phyloP scores from a whole-genome alignment of 2,329 filamentous ascomycete genomes.

The Berkeleyomyces rouxiae region DNA sequence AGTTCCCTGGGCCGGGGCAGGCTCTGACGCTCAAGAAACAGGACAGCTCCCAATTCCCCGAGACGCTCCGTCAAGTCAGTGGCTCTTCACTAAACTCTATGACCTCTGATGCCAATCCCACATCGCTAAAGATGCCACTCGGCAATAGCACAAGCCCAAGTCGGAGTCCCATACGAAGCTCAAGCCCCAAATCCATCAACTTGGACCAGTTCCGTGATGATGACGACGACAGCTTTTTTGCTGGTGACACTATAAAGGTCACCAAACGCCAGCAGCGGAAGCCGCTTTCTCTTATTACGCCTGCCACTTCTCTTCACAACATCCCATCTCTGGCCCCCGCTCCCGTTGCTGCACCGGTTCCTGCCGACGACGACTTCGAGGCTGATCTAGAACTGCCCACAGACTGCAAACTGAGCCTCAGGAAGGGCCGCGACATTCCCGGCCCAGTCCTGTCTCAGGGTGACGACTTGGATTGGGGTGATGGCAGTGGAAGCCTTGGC shows the following conservation, averaged over 20 bases:
- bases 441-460: conserved; percentile 35
- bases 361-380: conserved; percentile 51
- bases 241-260: conserved; percentile 53
- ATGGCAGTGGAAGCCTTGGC: conserved; percentile 83
- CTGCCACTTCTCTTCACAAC: conserved; percentile 35
- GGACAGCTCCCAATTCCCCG: conserved; percentile 46
- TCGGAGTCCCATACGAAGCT: conserved; percentile 17
- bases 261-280: conserved; percentile 41
- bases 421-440: conserved; percentile 42
- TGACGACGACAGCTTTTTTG: conserved; percentile 46
- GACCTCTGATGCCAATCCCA: conserved; percentile 28
- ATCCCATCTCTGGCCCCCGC: not conserved
- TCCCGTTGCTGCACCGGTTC: conserved; percentile 8
- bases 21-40: conserved; percentile 48
- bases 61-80: conserved; percentile 50
- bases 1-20: conserved; percentile 43
- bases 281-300: conserved; percentile 36
- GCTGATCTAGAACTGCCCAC: conserved; percentile 55
- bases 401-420: conserved; percentile 48
- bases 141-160: conserved; percentile 1
- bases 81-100: conserved; percentile 36
- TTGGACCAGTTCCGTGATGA: conserved; percentile 48
- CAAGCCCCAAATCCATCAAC: conserved; percentile 29
- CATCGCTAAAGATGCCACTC: conserved; percentile 18
- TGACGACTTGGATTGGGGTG: conserved; percentile 85